phyloP scores from a whole-genome alignment of 805 yeast genomes.

The Yamadazyma philogaea region DNA sequence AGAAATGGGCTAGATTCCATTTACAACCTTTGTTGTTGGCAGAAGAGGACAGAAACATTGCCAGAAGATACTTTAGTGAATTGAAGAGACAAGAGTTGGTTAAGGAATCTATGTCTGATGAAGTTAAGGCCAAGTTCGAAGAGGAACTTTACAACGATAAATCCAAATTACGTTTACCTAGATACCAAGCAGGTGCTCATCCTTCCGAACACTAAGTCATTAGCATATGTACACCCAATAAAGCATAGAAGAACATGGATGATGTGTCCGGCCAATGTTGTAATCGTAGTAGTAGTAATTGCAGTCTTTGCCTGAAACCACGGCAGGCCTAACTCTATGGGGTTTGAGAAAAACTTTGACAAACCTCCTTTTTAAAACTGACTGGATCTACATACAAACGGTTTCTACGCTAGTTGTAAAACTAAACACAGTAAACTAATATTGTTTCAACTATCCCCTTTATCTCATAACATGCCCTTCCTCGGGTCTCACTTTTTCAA shows the following conservation, averaged over 20 bases:
- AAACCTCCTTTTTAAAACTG: no score
- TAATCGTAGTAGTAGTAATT: background rate
- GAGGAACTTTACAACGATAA: constrained; percentile 43
- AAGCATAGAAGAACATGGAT: background rate
- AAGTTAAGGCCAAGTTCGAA: constrained; percentile 38
- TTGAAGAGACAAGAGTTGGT: constrained; percentile 61
- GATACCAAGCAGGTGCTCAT: constrained; percentile 38
- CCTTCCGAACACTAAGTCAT: constrained; percentile 24
- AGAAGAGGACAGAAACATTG: constrained; percentile 75
- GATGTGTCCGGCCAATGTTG: background rate
- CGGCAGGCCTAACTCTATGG: background rate
- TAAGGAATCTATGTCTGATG: constrained; percentile 40
- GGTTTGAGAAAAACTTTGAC: background rate
- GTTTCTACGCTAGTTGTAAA: background rate
- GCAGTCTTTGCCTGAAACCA: no score
- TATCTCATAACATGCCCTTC: background rate
- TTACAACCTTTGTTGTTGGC: constrained; percentile 73
- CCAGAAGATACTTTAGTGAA: constrained; percentile 66
- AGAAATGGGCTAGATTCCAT: constrained; percentile 71
- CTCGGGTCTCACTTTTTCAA: background rate
- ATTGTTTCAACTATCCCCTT: no score
- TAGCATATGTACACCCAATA: constrained; percentile 2
- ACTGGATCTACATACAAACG: background rate
- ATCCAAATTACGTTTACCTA: constrained; percentile 43
- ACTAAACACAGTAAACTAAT: background rate